A percentile compares a stretch with the other conserved stretches of the same genome.
phyloP scores from a whole-genome alignment of 345 rosid genomes.

The Lenwebbia sp. region DNA sequence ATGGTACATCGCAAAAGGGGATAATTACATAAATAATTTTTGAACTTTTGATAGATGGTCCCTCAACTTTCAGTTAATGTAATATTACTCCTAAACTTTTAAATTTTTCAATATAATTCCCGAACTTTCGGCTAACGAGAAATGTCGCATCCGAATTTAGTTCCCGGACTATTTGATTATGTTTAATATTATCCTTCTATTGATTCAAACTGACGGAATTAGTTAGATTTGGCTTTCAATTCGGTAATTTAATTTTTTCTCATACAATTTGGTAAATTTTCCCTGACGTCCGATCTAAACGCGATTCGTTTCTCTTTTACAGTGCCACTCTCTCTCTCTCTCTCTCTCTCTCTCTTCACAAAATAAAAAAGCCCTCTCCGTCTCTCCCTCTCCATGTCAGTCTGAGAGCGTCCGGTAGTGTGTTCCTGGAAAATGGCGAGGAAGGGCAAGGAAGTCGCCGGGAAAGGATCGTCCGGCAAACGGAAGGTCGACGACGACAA shows the following conservation, averaged over 20 bases:
- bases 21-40: too few relatives aligned
- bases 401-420: background rate
- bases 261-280: background rate
- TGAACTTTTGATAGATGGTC: too few relatives aligned
- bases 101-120: too few relatives aligned
- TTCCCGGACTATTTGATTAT: too few relatives aligned
- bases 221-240: too few relatives aligned
- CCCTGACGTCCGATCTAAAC: background rate
- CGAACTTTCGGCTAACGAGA: too few relatives aligned
- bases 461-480: conserved; percentile 12
- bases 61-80: too few relatives aligned
- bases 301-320: background rate
- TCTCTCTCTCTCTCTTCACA: background rate
- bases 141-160: too few relatives aligned
- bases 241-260: background rate
- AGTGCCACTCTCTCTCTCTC: background rate
- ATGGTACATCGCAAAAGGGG: too few relatives aligned
- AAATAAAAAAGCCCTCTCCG: background rate
- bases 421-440: background rate
- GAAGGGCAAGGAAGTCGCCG: conserved; percentile 26
- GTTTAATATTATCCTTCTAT: too few relatives aligned
- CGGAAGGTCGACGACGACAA: conserved; percentile 23
- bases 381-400: background rate
- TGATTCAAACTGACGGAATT: too few relatives aligned
- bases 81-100: too few relatives aligned